Conservation (phyloP, 305 asterid genomes). For the Coffea humblotiana region DNA sequence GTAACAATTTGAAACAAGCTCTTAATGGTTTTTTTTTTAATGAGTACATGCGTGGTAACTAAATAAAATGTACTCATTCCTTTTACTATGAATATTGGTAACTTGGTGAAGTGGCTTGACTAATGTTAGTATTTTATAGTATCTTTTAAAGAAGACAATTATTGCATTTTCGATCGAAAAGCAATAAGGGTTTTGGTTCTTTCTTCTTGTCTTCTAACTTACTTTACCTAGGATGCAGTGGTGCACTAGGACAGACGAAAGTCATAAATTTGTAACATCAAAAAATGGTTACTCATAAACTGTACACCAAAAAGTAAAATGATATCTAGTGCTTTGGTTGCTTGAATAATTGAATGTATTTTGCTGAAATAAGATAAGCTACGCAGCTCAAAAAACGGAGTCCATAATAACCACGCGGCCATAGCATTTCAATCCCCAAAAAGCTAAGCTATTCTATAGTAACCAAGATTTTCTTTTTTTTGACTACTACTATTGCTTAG, state of each 20-base stretch:
- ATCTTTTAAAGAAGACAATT: not conserved
- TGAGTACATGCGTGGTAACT: no score
- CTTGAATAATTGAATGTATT: not conserved
- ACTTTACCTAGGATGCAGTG: slow-evolving; percentile 7
- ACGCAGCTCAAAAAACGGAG: no score
- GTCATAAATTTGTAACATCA: not conserved
- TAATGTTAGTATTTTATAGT: not conserved
- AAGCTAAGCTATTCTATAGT: no score
- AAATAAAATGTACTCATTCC: not conserved
- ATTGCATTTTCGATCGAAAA: slow-evolving; percentile 1
- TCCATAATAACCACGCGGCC: no score
- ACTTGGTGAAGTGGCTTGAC: slow-evolving; percentile 1
- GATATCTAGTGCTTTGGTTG: not conserved
- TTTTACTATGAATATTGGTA: not conserved
- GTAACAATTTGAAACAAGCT: no score
- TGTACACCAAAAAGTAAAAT: not conserved
- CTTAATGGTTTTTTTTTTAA: no score
- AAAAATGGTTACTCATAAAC: not conserved
- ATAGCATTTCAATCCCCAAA: no score
- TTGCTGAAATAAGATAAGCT: no score
- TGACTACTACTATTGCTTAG: no score
- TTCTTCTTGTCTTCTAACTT: slow-evolving; percentile 1
- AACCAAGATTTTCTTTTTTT: no score
- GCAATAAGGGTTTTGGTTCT: not conserved
- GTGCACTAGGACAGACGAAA: not conserved